A percentile compares a stretch with the other conserved stretches of the same genome.
Conservation (phyloP, 192 early-diverging fungal species). For the Coemansia sp. region DNA sequence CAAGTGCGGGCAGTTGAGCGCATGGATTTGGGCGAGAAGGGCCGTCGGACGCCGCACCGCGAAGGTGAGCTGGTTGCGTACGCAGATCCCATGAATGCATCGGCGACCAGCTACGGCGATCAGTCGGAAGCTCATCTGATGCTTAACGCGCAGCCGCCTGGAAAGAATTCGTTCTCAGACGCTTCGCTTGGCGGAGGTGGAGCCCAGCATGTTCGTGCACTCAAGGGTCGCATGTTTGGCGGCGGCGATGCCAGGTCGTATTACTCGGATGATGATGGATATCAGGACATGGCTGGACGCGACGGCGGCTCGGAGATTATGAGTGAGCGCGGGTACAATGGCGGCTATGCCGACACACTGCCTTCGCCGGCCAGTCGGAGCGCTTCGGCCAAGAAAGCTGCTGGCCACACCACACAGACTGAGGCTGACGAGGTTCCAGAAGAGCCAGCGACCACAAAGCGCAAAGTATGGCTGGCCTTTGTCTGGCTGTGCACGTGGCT, state of each 20-base stretch:
- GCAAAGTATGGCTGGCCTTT: slow-evolving; percentile 51
- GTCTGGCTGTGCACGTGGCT: slow-evolving; percentile 51
- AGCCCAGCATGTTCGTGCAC: slow-evolving; percentile 48
- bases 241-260: slow-evolving; percentile 60
- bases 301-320: slow-evolving; percentile 45
- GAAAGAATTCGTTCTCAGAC: slow-evolving; percentile 36
- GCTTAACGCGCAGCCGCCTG: slow-evolving; percentile 49
- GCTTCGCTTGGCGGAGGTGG: slow-evolving; percentile 26
- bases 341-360: slow-evolving; percentile 24
- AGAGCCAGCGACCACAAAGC: slow-evolving; percentile 52
- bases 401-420: slow-evolving; percentile 23
- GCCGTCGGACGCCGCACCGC: slow-evolving; percentile 18
- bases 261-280: slow-evolving; percentile 65
- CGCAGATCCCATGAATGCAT: slow-evolving; percentile 22
- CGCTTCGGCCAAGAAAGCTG: slow-evolving; percentile 27
- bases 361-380: slow-evolving; percentile 15
- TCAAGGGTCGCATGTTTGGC: slow-evolving; percentile 52
- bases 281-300: slow-evolving; percentile 51
- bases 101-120: slow-evolving; percentile 46
- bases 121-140: slow-evolving; percentile 53
- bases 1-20: slow-evolving; percentile 63
- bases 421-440: slow-evolving; percentile 59
- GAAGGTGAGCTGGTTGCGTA: slow-evolving; percentile 47
- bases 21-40: slow-evolving; percentile 59
- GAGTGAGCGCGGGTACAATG: slow-evolving; percentile 38